A percentile compares a stretch with the other conserved stretches of the same genome.
These are phyloP conservation scores for Yueomyces sp. DNA, from an alignment of 805 yeast genomes.

Conservation along the genomic window DNA sequence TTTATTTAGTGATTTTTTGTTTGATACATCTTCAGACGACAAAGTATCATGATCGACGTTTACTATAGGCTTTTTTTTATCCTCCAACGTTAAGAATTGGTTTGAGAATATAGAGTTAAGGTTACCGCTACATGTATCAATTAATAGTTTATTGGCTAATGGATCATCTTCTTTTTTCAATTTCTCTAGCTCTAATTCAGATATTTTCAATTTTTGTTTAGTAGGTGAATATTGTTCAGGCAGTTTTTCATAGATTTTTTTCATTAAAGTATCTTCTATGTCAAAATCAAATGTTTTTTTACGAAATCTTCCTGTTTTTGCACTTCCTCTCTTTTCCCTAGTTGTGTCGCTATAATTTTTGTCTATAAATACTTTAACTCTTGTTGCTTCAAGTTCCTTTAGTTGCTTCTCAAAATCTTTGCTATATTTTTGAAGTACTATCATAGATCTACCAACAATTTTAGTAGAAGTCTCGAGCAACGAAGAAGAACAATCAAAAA, in stretches of 20 bases:
- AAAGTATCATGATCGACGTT: too few relatives aligned
- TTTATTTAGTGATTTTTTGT: too few relatives aligned
- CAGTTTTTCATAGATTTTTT: constrained; percentile 4
- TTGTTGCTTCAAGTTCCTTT: background rate
- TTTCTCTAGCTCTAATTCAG: constrained; percentile 5
- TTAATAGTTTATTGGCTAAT: background rate
- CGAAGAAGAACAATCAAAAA: background rate
- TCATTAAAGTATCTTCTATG: constrained; percentile 5
- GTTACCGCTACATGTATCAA: background rate
- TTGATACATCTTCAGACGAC: too few relatives aligned
- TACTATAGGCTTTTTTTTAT: too few relatives aligned
- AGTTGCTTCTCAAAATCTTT: background rate
- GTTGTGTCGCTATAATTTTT: background rate
- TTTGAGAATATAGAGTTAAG: background rate
- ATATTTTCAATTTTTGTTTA: background rate
- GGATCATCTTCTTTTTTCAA: background rate
- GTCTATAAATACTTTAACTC: background rate
- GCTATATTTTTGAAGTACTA: background rate
- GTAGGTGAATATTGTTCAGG: constrained; percentile 5
- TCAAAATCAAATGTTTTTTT: background rate
- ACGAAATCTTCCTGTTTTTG: background rate
- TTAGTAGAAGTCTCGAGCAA: background rate
- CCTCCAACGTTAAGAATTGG: background rate
- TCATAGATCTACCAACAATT: background rate
- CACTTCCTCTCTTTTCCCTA: background rate